Percentiles rank a stretch among this genome's conserved stretches.
Conservation (phyloP, 2,329 filamentous ascomycete species). For the Scytalidium sp. region DNA sequence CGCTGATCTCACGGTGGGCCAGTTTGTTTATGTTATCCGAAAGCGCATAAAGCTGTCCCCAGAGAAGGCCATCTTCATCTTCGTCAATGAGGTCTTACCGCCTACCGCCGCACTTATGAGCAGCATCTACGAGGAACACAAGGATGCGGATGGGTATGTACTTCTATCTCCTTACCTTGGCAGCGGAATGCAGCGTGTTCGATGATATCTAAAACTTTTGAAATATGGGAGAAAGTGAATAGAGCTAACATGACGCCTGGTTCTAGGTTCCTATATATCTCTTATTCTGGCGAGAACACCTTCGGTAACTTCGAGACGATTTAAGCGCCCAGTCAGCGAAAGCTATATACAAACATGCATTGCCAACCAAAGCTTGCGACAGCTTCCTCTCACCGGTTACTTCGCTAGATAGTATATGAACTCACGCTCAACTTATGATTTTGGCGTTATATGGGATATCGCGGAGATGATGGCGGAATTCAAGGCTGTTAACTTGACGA, state of each 20-base stretch:
- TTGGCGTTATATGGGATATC: background rate
- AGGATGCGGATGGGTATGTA: conserved; percentile 66
- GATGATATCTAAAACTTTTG: background rate
- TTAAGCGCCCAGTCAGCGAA: conserved; percentile 2
- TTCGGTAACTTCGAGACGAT: conserved; percentile 69
- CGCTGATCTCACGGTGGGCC: conserved; percentile 94
- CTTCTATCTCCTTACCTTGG: conserved; percentile 26
- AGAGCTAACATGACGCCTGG: conserved; percentile 59
- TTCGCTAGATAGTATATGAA: background rate
- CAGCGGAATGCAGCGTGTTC: no score
- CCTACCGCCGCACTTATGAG: conserved; percentile 98
- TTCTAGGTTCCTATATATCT: conserved; percentile 81
- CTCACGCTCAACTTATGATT: background rate
- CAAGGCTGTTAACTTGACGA: background rate
- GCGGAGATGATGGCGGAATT: background rate
- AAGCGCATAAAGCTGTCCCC: conserved; percentile 99
- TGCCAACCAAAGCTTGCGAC: background rate
- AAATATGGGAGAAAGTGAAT: conserved; percentile 11
- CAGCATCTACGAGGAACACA: conserved; percentile 99
- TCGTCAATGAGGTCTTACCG: conserved; percentile 96
- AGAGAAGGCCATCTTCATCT: conserved; percentile 99
- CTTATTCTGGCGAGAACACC: conserved; percentile 98
- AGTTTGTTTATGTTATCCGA: conserved; percentile 99
- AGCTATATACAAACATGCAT: background rate
- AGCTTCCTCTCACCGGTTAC: background rate